Conservation (phyloP, 495 filamentous ascomycete genomes). For the Poronia punctata region DNA sequence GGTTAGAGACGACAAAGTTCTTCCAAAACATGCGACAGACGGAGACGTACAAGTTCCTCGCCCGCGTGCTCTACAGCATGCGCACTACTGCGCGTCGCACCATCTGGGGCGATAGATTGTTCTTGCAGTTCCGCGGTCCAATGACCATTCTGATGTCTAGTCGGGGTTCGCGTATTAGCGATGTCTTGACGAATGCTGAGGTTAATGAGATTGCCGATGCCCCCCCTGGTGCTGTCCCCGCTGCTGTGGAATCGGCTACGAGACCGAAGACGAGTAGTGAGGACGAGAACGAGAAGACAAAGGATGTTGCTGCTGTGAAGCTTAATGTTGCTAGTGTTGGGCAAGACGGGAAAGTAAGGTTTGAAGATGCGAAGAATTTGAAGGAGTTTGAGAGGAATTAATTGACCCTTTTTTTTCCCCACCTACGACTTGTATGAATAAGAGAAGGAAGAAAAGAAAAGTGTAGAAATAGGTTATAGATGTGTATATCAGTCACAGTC, state of each 20-base stretch:
- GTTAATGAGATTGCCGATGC: slow-evolving; percentile 80
- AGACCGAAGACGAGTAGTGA: slow-evolving; percentile 29
- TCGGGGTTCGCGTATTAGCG: slow-evolving; percentile 64
- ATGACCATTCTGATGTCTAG: slow-evolving; percentile 79
- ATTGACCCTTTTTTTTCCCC: background rate
- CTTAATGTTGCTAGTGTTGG: slow-evolving; percentile 53
- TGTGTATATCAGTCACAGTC: slow-evolving; percentile 7
- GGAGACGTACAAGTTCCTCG: slow-evolving; percentile 59
- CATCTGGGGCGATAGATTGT: slow-evolving; percentile 92
- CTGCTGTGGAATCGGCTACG: slow-evolving; percentile 38
- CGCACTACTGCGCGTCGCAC: slow-evolving; percentile 68
- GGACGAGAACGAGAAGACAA: slow-evolving; percentile 26
- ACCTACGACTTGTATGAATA: slow-evolving; percentile 6
- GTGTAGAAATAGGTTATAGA: slow-evolving; percentile 8
- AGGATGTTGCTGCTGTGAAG: slow-evolving; percentile 22
- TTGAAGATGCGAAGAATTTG: slow-evolving; percentile 52
- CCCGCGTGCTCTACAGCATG: slow-evolving; percentile 52
- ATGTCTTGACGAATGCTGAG: slow-evolving; percentile 66
- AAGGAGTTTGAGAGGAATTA: slow-evolving; percentile 39
- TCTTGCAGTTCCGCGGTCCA: slow-evolving; percentile 83
- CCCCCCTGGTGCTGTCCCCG: slow-evolving; percentile 51
- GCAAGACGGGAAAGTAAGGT: slow-evolving; percentile 60
- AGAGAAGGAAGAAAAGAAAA: no score
- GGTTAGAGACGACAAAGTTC: slow-evolving; percentile 55
- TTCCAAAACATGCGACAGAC: slow-evolving; percentile 62